Percentiles rank a stretch among this genome's conserved stretches.
These are phyloP conservation scores for Wickerhamiella kazuoi DNA, from an alignment of 805 yeast genomes.

Conservation along the genomic window DNA sequence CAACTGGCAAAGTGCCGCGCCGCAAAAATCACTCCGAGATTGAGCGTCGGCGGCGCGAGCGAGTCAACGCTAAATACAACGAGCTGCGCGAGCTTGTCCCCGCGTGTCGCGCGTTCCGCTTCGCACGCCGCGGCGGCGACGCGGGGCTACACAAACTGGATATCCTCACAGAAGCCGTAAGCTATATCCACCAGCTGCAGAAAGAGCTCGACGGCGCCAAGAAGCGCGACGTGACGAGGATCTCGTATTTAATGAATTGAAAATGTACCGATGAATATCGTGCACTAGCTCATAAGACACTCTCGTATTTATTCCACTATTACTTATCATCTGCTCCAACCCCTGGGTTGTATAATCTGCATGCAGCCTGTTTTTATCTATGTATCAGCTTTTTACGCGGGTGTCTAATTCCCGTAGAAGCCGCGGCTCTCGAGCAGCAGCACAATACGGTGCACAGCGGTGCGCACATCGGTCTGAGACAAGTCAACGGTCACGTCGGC, in stretches of 20 bases:
- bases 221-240: neutral
- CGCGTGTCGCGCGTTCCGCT: slow-evolving; percentile 41
- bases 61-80: slow-evolving; percentile 69
- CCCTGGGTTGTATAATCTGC: no score
- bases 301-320: neutral
- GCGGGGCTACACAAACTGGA: slow-evolving; percentile 69
- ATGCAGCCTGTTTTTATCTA: neutral
- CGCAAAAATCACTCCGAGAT: slow-evolving; percentile 42
- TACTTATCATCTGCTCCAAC: no score
- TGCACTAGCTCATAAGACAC: no score
- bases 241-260: slow-evolving; percentile 6
- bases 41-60: slow-evolving; percentile 60
- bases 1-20: neutral
- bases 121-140: slow-evolving; percentile 21
- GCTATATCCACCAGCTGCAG: slow-evolving; percentile 56
- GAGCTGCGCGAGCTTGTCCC: slow-evolving; percentile 63
- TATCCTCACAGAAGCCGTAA: slow-evolving; percentile 66
- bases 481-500: slow-evolving; percentile 44
- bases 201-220: neutral
- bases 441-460: slow-evolving; percentile 60
- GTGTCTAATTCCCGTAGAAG: slow-evolving; percentile 34
- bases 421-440: slow-evolving; percentile 66
- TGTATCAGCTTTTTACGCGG: neutral
- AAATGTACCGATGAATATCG: neutral
- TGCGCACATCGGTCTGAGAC: slow-evolving; percentile 38